Conservation (phyloP, 768 basidiomycete genomes). For the Psilocybe cyanescens region DNA sequence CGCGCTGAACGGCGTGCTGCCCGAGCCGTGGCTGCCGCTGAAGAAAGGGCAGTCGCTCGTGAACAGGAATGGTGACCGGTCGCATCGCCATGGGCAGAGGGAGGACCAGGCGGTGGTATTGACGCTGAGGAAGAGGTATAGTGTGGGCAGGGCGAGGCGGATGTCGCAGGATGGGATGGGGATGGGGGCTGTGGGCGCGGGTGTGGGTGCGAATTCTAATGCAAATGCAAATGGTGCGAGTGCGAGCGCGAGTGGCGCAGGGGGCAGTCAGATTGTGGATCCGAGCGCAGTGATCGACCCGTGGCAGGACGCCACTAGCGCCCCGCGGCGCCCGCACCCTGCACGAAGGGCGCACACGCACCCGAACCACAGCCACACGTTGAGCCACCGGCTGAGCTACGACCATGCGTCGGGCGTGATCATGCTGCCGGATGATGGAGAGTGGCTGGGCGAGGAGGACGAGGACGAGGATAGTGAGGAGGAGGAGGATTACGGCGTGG, state of each 20-base stretch:
- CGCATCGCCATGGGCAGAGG: conserved; percentile 27
- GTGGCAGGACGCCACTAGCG: conserved; percentile 54
- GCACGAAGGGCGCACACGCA: conserved; percentile 25
- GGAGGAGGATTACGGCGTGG: conserved; percentile 53
- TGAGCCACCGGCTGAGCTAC: conserved; percentile 75
- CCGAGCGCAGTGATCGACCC: conserved; percentile 48
- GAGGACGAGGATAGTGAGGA: conserved; percentile 54
- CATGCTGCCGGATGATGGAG: conserved; percentile 78
- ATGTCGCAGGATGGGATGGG: conserved; percentile 20
- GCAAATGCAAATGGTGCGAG: too few species aligned
- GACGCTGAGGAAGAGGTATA: conserved; percentile 76
- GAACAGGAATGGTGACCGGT: conserved; percentile 61
- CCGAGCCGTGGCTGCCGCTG: conserved; percentile 92
- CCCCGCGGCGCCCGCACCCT: background rate
- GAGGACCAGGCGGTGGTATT: conserved; percentile 75
- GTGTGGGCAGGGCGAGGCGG: conserved; percentile 41
- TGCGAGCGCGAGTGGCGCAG: background rate
- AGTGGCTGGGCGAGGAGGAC: conserved; percentile 44
- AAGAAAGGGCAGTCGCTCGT: conserved; percentile 81
- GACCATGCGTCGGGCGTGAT: conserved; percentile 90
- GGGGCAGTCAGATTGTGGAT: conserved; percentile 19
- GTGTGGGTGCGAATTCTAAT: background rate
- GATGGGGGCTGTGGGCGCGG: conserved; percentile 4
- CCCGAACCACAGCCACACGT: conserved; percentile 5
- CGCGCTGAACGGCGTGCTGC: conserved; percentile 90